Conservation (phyloP, 495 filamentous ascomycete species). For the Zalerion maritima region DNA sequence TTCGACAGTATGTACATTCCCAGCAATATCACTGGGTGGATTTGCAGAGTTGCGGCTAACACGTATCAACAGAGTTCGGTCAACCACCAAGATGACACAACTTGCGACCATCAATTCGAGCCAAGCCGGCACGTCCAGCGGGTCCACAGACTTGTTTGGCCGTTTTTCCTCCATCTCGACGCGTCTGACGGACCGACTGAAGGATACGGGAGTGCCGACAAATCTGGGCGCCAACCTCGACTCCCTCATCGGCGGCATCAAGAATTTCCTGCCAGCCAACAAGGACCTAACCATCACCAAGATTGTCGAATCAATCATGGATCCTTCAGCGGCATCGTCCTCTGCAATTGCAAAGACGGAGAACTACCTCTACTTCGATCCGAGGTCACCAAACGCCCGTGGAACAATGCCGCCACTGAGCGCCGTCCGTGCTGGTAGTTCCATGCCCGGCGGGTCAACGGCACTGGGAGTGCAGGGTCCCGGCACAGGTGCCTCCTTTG, state of each 20-base stretch:
- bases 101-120: conserved; percentile 61
- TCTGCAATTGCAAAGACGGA: conserved; percentile 94
- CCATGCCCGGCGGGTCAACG: conserved; percentile 21
- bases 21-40: neutral
- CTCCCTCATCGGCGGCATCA: conserved; percentile 90
- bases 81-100: conserved; percentile 97
- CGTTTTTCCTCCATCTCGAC: conserved; percentile 82
- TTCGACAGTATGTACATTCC: conserved; percentile 48
- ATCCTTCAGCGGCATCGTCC: conserved; percentile 74
- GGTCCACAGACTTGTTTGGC: conserved; percentile 65
- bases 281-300: conserved; percentile 93
- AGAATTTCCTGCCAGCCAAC: conserved; percentile 93
- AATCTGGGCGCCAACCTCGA: conserved; percentile 79
- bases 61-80: conserved; percentile 52
- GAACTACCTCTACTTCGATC: conserved; percentile 97
- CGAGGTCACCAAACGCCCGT: conserved; percentile 78
- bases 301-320: conserved; percentile 97
- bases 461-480: conserved; percentile 29
- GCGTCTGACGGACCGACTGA: conserved; percentile 82
- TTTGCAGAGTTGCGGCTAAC: conserved; percentile 17
- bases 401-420: conserved; percentile 77
- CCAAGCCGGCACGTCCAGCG: conserved; percentile 23
- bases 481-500: conserved; percentile 78
- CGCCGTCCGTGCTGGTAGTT: conserved; percentile 29
- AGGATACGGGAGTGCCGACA: conserved; percentile 58